Evolutionary conservation across 2,329 filamentous ascomycete genomes (phyloP).

Genomic region (Pseudogymnoascus sp.): DNA sequence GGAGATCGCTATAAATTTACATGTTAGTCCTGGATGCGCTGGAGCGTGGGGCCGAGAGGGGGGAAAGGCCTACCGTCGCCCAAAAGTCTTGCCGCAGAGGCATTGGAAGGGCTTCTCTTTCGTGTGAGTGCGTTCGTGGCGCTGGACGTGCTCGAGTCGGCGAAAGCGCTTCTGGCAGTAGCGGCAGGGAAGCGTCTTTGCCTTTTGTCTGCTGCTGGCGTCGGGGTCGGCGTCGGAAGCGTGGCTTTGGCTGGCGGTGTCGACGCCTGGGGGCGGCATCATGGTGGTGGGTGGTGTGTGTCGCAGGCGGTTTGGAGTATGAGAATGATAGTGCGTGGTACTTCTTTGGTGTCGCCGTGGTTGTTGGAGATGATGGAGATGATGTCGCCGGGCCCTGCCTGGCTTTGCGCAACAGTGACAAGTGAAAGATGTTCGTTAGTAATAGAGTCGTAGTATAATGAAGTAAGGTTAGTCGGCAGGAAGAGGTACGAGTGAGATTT

Average conservation of each 20-base stretch:
- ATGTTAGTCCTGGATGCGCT: not conserved
- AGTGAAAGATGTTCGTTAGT: not conserved
- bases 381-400: not conserved
- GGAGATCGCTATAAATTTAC: conserved; percentile 46
- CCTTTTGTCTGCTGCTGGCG: conserved; percentile 40
- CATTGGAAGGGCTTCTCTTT: conserved; percentile 58
- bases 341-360: not conserved
- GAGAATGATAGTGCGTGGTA: not conserved
- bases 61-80: conserved; percentile 47
- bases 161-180: conserved; percentile 56
- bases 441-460: not conserved
- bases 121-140: conserved; percentile 56
- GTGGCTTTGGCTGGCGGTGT: not conserved
- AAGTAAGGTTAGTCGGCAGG: not conserved
- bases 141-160: conserved; percentile 56
- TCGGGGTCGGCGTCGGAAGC: not conserved
- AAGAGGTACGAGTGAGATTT: not conserved
- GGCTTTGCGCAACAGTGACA: not conserved
- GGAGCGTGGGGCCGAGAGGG: not conserved
- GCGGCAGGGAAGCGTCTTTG: conserved; percentile 53
- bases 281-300: not conserved
- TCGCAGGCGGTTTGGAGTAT: not conserved
- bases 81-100: conserved; percentile 54
- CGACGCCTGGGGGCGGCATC: not conserved
- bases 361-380: not conserved